Evolutionary conservation across 2,329 filamentous ascomycete species (phyloP), one percentile per base, ranked within the genome.

Genomic region (Erysiphe pisi): DNA sequence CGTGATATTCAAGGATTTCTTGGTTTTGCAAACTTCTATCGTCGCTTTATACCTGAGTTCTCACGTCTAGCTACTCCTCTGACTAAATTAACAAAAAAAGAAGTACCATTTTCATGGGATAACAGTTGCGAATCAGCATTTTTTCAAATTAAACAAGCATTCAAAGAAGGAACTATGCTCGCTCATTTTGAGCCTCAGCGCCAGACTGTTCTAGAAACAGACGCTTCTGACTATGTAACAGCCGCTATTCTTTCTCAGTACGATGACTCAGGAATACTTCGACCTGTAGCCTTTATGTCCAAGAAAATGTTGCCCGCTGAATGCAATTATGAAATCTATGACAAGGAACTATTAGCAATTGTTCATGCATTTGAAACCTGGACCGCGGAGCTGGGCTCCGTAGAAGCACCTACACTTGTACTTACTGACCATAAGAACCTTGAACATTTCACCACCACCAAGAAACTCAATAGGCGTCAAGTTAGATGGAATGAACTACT

Each of bases 221-320:
- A 75, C 28, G 28, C 47, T 6, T 56, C 47, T 1, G 45, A 75
- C 7, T 75, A 8, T 18, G 45, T 75, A 3, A 75, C 71, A 20
- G 71, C 25, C 2, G 71, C n/a, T 8, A 31, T 75, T 56, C 28
- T 75, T 1, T 56, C 71, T 1, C 45, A 75, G n/a, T 56, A 56
- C 56, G 45, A 31, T n/a, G 6, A 75, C 40, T 11, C n/a, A 1
- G 43, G 71, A 4, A 56, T n/a, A 0, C 45, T 75, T 14, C 9
- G 71, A 4, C 71, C 71, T 1, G 71, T 75, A 56, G 71, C 71
- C 20, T 56, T 75, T 16, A 56, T 75, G 71, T 75, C 71, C 4
- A 75, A 75, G 22, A 75, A 75, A 20, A 52, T 75, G 28, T 1
- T 75, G 2, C 47, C 71, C 43, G 47, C 71, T 9, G 71, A 75